These are phyloP conservation scores for Scenedesmus sp. DNA, from an alignment of 163 green algal species.

Conservation along the genomic window DNA sequence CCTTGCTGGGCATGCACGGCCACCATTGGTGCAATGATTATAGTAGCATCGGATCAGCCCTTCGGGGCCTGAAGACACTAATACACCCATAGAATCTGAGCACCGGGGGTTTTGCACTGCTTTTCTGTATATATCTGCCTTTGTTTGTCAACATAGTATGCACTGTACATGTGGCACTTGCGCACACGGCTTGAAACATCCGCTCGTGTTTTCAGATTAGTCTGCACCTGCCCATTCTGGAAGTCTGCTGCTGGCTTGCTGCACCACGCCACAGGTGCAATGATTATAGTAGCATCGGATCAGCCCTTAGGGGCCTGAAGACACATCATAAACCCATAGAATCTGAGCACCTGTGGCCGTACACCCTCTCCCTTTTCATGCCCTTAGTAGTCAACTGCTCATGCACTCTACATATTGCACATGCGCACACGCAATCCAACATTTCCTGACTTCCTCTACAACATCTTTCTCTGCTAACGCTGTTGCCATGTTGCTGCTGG, in stretches of 20 bases:
- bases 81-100: conserved; percentile 86
- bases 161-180: no score
- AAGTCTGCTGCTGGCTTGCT: no score
- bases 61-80: conserved; percentile 46
- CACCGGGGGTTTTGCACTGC: conserved; percentile 31
- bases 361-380: no score
- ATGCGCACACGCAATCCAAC: background rate
- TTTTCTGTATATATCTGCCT: no score
- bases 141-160: no score
- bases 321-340: conserved; percentile 76
- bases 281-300: conserved; percentile 14
- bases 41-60: conserved; percentile 26
- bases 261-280: background rate
- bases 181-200: no score
- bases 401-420: background rate
- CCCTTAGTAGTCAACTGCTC: no score
- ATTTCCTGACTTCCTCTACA: no score
- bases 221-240: no score
- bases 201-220: no score
- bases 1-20: background rate
- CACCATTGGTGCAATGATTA: background rate
- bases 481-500: background rate
- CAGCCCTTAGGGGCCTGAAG: conserved; percentile 45
- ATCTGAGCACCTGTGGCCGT: conserved; percentile 30
- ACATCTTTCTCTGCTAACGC: background rate